Evolutionary conservation across 352 stramenopile genomes (phyloP).

Genomic region (Pythium biforme): DNA sequence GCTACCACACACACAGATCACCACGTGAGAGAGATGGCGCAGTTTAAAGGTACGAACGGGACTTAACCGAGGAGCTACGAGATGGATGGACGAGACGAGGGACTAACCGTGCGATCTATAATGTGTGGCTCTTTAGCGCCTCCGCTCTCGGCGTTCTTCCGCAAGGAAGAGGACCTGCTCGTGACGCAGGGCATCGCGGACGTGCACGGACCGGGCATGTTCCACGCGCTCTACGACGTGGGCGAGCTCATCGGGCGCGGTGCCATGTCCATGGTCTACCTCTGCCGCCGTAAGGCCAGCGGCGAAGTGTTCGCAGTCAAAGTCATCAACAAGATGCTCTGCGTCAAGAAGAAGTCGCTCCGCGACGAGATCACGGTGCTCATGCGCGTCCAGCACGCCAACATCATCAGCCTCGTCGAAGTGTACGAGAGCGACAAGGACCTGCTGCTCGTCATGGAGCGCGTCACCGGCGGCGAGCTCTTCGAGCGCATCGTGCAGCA

Average conservation of each 20-base stretch:
- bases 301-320: slow-evolving; percentile 85
- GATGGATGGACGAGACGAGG: too few relatives aligned
- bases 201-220: slow-evolving; percentile 80
- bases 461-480: slow-evolving; percentile 80
- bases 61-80: too few relatives aligned
- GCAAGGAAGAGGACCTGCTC: slow-evolving; percentile 80
- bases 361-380: slow-evolving; percentile 48
- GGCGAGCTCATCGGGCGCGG: slow-evolving; percentile 80
- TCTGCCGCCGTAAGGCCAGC: slow-evolving; percentile 78
- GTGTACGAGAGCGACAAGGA: slow-evolving; percentile 87
- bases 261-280: slow-evolving; percentile 83
- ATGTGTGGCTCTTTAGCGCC: too few relatives aligned
- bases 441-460: slow-evolving; percentile 86
- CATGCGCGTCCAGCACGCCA: slow-evolving; percentile 80
- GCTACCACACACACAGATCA: neutral
- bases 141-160: slow-evolving; percentile 89
- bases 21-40: slow-evolving; percentile 46
- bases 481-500: slow-evolving; percentile 84
- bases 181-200: slow-evolving; percentile 84
- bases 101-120: too few relatives aligned
- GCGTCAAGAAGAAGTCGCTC: slow-evolving; percentile 77
- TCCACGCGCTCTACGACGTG: slow-evolving; percentile 88
- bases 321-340: slow-evolving; percentile 87
- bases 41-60: slow-evolving; percentile 74
- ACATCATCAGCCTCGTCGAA: slow-evolving; percentile 87